Base-by-base conservation (phyloP, 495 filamentous ascomycete species). In the Parathielavia hyrcaniae region DNA sequence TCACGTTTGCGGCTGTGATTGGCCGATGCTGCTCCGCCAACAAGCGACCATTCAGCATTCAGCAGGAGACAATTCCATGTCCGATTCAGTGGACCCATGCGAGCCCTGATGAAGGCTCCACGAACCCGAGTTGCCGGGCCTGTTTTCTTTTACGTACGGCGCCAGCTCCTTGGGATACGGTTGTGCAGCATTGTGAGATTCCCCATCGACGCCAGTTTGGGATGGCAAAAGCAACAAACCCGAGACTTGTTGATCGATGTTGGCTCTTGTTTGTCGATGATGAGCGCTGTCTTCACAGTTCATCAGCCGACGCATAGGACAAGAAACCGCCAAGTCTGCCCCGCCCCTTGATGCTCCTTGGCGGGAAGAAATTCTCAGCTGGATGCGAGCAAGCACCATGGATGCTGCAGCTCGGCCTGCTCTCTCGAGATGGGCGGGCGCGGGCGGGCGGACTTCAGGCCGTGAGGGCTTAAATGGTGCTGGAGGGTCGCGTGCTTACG, bases 61-160 rank as follows among this genome's bases (percentile, higher is more conserved):
- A 8, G 32, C 8, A 26, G n/a, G 26, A 30, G 35, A 11, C 9
- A 38, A 38, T 35, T 14, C 22, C 8, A 14, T 49, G 26, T 2
- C 10, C 1, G 32, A 30, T 30, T 2, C 32, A 38, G 5, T 52
- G 35, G 19, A 13, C 16, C n/a, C 10, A 17, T 35, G 26, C 26
- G 47, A 11, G 12, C 48, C 50, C 20, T 41, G 47, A 12, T 23
- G 12, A 36, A 34, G 40, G 39, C 26, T 54, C 39, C 52, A 44
- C 52, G 35, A 36, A 54, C 16, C 52, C 52, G 35, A 39, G 40
- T 45, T 54, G 40, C 32, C 22, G 52, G 52, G 52, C 52, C 52
- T 45, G 26, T 30, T 30, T 2, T 30, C 6, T 30, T 2, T 30
- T 30, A 30, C 13, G 22, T 22, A 20, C 34, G n/a, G n/a, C 14